Evolutionary conservation across 768 basidiomycete species (phyloP).

Genomic region (Rhizopogon vesiculosus): DNA sequence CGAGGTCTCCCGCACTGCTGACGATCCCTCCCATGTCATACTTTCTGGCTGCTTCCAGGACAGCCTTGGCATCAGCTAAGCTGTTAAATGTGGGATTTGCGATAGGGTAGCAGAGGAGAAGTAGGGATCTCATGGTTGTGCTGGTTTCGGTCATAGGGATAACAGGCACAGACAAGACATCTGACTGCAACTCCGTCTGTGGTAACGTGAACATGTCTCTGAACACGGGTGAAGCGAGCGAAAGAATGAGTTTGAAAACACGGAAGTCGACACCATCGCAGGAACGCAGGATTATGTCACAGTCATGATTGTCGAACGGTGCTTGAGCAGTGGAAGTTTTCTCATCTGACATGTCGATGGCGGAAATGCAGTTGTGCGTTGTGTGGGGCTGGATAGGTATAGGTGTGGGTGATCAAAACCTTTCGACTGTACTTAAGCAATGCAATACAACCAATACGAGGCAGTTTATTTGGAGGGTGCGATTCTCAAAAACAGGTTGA

Average conservation of each 20-base stretch:
- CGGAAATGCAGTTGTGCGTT: background rate
- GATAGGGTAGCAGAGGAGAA: conserved; percentile 15
- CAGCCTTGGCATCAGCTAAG: too few relatives aligned
- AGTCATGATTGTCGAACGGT: too few relatives aligned
- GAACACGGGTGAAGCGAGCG: too few relatives aligned
- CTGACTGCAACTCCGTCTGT: conserved; percentile 6
- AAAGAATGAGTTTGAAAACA: too few relatives aligned
- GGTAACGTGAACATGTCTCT: too few relatives aligned
- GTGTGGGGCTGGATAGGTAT: background rate
- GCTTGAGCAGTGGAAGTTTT: background rate
- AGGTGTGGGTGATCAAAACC: too few relatives aligned
- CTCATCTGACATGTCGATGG: background rate
- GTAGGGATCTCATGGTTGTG: conserved; percentile 4
- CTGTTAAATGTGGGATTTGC: background rate
- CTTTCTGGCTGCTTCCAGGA: too few relatives aligned
- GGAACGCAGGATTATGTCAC: too few relatives aligned
- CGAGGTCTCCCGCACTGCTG: too few relatives aligned
- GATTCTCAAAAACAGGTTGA: background rate
- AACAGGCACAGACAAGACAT: background rate
- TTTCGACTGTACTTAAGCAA: background rate
- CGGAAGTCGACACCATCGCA: too few relatives aligned
- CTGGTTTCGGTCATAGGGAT: conserved; percentile 15
- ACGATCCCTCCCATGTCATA: too few relatives aligned
- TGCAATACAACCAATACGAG: background rate
- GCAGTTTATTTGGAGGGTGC: background rate